Percentiles rank a stretch among this genome's conserved stretches.
Conservation (phyloP, 768 basidiomycete species). For the Mycena capillaripes region DNA sequence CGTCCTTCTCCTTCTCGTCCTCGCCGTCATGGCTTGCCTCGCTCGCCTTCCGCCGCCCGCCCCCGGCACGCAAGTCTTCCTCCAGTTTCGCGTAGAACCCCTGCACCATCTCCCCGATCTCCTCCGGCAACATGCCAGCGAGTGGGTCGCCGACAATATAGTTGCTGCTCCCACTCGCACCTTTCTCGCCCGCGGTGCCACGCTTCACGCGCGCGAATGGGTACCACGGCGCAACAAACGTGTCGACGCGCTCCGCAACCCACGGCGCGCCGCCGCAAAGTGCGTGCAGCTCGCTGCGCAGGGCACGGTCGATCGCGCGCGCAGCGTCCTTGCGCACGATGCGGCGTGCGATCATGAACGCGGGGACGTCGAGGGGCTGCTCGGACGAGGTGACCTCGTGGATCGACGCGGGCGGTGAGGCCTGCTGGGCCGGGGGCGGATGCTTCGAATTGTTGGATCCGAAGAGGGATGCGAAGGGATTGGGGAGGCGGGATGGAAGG, state of each 20-base stretch:
- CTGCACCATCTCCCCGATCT: constrained; percentile 70
- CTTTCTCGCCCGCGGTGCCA: constrained; percentile 42
- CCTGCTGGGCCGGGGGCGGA: constrained; percentile 45
- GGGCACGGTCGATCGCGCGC: constrained; percentile 64
- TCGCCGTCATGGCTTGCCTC: constrained; percentile 47
- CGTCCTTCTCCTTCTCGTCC: constrained; percentile 48
- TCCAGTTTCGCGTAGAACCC: constrained; percentile 78
- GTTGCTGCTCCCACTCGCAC: constrained; percentile 42
- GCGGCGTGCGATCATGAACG: constrained; percentile 68
- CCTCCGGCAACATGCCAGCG: constrained; percentile 63
- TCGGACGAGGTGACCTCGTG: constrained; percentile 46
- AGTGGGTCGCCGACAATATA: constrained; percentile 55
- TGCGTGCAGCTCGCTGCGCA: constrained; percentile 70
- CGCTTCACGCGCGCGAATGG: constrained; percentile 58
- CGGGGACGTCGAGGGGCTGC: constrained; percentile 64
- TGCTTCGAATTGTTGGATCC: constrained; percentile 52
- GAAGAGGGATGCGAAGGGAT: constrained; percentile 88
- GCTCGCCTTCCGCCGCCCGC: constrained; percentile 29
- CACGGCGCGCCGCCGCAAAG: constrained; percentile 60
- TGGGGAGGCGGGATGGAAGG: constrained; percentile 69
- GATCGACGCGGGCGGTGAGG: constrained; percentile 49
- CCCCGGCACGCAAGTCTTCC: constrained; percentile 63
- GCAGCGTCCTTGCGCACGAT: constrained; percentile 69
- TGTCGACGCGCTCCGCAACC: constrained; percentile 71
- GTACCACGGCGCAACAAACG: constrained; percentile 66